Percentiles rank a stretch among this genome's conserved stretches.
phyloP scores from a whole-genome alignment of 2,329 filamentous ascomycete genomes.

The Neopestalotiopsis sp. region DNA sequence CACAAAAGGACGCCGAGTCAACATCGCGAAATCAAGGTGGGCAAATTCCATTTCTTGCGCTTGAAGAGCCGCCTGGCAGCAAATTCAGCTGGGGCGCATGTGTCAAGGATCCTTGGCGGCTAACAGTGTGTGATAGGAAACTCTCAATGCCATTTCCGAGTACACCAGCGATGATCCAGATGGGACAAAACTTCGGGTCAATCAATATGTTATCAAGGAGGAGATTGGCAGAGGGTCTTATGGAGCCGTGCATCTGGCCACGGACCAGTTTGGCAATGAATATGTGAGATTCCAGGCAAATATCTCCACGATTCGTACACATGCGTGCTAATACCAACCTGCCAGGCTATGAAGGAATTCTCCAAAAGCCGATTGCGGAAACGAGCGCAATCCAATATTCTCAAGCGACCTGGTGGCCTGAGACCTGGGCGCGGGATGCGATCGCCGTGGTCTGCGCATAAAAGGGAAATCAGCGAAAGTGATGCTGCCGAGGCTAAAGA shows the following conservation, averaged over 20 bases:
- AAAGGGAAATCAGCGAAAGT: constrained; percentile 40
- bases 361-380: constrained; percentile 91
- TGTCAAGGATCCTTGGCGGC: background rate
- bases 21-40: constrained; percentile 63
- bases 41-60: constrained; percentile 20
- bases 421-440: constrained; percentile 45
- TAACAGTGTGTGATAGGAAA: constrained; percentile 65
- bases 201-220: constrained; percentile 92
- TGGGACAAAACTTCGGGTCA: constrained; percentile 85
- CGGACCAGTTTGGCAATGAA: constrained; percentile 90
- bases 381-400: constrained; percentile 86
- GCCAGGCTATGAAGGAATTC: constrained; percentile 93
- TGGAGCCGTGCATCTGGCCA: constrained; percentile 87
- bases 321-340: constrained; percentile 2
- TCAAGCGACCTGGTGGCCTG: constrained; percentile 53
- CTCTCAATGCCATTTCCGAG: constrained; percentile 85
- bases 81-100: background rate
- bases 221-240: constrained; percentile 98
- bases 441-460: constrained; percentile 29
- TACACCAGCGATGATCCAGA: constrained; percentile 86
- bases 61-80: background rate
- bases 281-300: constrained; percentile 65
- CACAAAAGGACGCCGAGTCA: constrained; percentile 62
- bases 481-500: constrained; percentile 67
- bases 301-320: background rate